Conservation (phyloP, 768 basidiomycete genomes). For the Agaricus subrufescens region DNA sequence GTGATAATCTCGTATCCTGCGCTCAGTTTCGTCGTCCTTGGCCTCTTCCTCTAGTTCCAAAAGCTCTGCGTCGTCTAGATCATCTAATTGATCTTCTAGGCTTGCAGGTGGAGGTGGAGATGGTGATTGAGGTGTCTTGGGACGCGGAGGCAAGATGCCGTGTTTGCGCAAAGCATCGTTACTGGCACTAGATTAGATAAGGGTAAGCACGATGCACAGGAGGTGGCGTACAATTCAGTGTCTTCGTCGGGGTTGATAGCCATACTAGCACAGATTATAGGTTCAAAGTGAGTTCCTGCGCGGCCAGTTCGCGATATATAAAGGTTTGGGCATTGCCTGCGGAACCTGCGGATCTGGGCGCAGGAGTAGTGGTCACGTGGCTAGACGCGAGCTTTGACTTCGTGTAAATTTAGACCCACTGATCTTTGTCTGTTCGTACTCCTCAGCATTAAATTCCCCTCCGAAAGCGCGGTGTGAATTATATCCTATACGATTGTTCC, state of each 20-base stretch:
- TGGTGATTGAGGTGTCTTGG: constrained; percentile 61
- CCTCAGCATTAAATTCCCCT: too few relatives aligned
- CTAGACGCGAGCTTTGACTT: neutral
- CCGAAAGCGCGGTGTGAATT: too few relatives aligned
- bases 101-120: constrained; percentile 77
- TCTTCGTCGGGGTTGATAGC: constrained; percentile 84
- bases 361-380: neutral
- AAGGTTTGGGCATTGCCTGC: constrained; percentile 4
- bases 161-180: constrained; percentile 92
- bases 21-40: constrained; percentile 70
- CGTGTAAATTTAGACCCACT: too few relatives aligned
- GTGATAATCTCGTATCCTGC: constrained; percentile 63
- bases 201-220: neutral
- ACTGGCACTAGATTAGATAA: constrained; percentile 35
- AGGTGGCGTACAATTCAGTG: constrained; percentile 82
- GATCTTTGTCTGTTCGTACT: neutral
- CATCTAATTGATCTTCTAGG: constrained; percentile 62
- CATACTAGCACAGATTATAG: constrained; percentile 32
- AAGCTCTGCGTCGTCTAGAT: constrained; percentile 59
- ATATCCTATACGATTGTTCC: too few relatives aligned
- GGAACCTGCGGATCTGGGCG: constrained; percentile 7
- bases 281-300: neutral
- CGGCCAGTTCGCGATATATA: neutral
- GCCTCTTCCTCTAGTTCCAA: constrained; percentile 69
- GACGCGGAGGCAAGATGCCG: constrained; percentile 81